Evolutionary conservation across 805 yeast species (phyloP), one percentile per base, ranked within the genome.

Genomic region (Millerago galiae): DNA sequence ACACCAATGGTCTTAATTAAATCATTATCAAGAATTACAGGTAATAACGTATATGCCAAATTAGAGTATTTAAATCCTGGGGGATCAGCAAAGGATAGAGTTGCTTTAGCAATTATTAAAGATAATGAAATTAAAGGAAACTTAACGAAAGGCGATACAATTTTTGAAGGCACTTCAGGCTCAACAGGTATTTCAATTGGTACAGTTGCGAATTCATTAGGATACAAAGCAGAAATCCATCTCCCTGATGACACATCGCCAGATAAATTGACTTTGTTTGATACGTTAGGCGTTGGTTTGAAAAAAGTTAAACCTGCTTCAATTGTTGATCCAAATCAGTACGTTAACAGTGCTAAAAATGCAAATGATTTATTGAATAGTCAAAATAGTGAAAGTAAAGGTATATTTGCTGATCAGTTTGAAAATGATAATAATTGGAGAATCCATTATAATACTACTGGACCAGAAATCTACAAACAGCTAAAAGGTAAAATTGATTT

Each of bases 111-210:
- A 4, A 83, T 91, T 35, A 83, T 91, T 14, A 67, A 76, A 43
- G 76, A 77, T 17, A 84, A 83, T 43, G 95, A 87, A 56, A 42
- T 51, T 5, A 38, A 54, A 36, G 93, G 93, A 0, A 56, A 67
- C 6, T 60, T 90, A 32, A 58, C 66, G 5, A 63, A 70, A 40
- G 88, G 85, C 1, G 93, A 87, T 54, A 69, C 79, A 12, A 83
- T 91, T 2, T 89, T 81, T 60, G 99, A 91, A 65, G 99, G 99
- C 8, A 93, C 99, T 0, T 82, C 93, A 10, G 99, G 99, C 0
- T 89, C 97, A 0, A 91, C 99, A 0, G 99, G 99, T 3, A 93
- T 93, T 11, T 86, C 96, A 2, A 74, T 91, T 53, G 96, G 97
- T 0, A 77, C 89, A 62, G 71, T 93, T n/a, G 86, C 95, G 48